phyloP scores from a whole-genome alignment of 73 alveolate species.

The Effrenium voratum region DNA sequence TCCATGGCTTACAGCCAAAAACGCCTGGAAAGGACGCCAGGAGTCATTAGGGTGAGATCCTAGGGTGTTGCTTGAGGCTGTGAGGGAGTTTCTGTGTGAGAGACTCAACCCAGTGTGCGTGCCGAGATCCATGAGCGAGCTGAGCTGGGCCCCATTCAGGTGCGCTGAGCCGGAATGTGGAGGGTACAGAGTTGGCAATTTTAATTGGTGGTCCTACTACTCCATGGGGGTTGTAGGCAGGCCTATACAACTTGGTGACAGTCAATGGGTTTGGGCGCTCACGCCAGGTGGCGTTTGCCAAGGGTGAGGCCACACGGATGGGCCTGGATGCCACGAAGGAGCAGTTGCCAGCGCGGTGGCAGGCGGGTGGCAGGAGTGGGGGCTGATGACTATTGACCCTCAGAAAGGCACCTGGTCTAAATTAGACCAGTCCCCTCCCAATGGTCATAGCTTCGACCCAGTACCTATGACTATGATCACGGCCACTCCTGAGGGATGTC shows the following conservation, averaged over 20 bases:
- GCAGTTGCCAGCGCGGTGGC: constrained; percentile 81
- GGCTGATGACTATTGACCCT: too few species aligned
- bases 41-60: too few species aligned
- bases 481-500: too few species aligned
- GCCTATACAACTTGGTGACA: not conserved
- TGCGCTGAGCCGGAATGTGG: not conserved
- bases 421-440: too few species aligned
- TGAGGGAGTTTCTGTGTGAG: too few species aligned
- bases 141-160: constrained; percentile 91
- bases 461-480: too few species aligned
- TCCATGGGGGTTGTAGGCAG: too few species aligned
- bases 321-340: constrained; percentile 82
- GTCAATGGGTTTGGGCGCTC: not conserved
- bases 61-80: too few species aligned
- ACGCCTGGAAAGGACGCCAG: too few species aligned
- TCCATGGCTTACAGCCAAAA: too few species aligned
- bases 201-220: not conserved
- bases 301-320: constrained; percentile 82
- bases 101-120: not conserved
- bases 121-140: constrained; percentile 72
- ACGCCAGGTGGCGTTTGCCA: constrained; percentile 62
- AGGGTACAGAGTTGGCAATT: not conserved
- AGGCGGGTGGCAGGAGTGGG: not conserved
- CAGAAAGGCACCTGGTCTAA: too few species aligned
- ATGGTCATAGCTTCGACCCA: too few species aligned